Evolutionary conservation across 108 stramenopile species (phyloP), one percentile per base, ranked within the genome.

Genomic region (Craspedostauros australis): DNA sequence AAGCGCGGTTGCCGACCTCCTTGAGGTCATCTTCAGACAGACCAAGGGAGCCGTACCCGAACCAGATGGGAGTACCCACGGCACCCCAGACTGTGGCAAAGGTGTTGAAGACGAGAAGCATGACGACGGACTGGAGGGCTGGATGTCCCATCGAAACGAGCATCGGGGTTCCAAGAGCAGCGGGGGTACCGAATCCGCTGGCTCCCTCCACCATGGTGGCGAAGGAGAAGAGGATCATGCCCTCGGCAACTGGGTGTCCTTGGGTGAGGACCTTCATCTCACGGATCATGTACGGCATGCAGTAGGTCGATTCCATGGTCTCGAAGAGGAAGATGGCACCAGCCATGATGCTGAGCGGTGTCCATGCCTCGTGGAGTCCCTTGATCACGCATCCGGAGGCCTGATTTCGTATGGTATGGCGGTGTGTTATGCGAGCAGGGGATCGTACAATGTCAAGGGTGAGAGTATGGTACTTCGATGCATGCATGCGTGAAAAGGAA

Each of bases 51-150:
- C 62, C 73, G 49, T 68, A 68, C 22, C 72, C 72, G 52, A 78
- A 82, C 81, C 81, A 82, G 29, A 78, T 73, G 12, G 81, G 81
- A 18, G 81, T 82, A 47, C 80, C 80, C 6, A 59, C 57, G 4
- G 75, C 75, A 57, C 75, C 75, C 75, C 75, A 82, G 21, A 82
- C 74, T 0, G 81, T 82, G 1, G 76, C 71, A 73, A 78, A 82
- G 14, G 76, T 82, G 47, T 82, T 82, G 38, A 76, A 54, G 42
- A 78, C 37, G 39, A 82, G 45, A 44, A 78, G 31, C 9, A 63
- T 61, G 15, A 82, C 74, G 9, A 82, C 74, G 14, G 66, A 64
- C 40, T 75, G 66, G 9, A 76, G 60, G 34, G 66, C 63, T 5
- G 63, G 56, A 57, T 82, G 71, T 1, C 76, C 73, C 14, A 56